Evolutionary conservation across 169 alveolate species (phyloP).

Genomic region (Eimeria mitis): DNA sequence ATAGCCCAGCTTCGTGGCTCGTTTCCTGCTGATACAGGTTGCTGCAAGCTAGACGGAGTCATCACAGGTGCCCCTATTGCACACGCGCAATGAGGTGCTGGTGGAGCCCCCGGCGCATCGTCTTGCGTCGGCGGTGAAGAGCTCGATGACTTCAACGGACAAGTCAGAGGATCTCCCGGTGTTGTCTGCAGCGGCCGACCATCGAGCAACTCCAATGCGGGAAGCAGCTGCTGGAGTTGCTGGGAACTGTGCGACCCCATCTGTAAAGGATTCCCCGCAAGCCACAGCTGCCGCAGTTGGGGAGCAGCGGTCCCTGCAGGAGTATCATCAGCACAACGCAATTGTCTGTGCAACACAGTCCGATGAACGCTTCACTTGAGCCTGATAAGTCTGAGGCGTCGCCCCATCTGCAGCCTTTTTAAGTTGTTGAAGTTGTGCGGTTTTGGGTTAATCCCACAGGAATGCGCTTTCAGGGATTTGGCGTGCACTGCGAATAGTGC

Average conservation of each 20-base stretch:
- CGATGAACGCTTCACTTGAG: not conserved
- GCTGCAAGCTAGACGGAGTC: not conserved
- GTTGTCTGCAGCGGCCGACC: slow-evolving; percentile 24
- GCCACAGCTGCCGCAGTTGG: slow-evolving; percentile 70
- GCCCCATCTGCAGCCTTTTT: not conserved
- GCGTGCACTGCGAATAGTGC: not conserved
- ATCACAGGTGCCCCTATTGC: not conserved
- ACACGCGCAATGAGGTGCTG: slow-evolving; percentile 1
- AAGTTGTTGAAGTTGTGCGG: not conserved
- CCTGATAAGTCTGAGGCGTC: not conserved
- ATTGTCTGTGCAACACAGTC: not conserved
- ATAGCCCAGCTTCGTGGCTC: slow-evolving; percentile 64
- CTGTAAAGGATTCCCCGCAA: slow-evolving; percentile 64
- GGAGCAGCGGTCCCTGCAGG: slow-evolving; percentile 65
- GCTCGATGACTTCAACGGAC: not conserved
- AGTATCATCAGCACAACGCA: not conserved
- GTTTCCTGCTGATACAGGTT: not conserved
- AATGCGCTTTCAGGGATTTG: not conserved
- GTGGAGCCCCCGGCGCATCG: not conserved
- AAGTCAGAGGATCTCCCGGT: slow-evolving; percentile 9
- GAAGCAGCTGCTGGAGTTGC: slow-evolving; percentile 72
- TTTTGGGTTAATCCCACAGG: not conserved
- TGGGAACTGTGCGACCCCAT: slow-evolving; percentile 44
- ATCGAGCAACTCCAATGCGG: slow-evolving; percentile 57
- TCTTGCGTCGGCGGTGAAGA: not conserved